Conservation (phyloP, 305 asterid species). For the Fraxinus sp. region DNA sequence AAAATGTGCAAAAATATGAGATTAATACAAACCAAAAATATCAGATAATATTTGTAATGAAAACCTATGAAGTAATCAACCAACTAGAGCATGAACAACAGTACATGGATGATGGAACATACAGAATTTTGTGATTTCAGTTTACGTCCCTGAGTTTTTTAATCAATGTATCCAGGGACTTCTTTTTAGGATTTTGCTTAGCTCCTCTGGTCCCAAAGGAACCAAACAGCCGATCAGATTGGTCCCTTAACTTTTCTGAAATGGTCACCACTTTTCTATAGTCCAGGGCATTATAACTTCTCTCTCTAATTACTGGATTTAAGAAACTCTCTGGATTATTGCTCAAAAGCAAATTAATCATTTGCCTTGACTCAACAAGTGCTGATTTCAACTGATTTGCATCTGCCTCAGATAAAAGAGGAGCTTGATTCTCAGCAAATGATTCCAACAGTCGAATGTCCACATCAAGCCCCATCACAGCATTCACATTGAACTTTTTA, state of each 20-base stretch:
- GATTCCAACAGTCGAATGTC: conserved; percentile 80
- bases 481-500: conserved; percentile 68
- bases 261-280: conserved; percentile 73
- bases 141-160: conserved; percentile 86
- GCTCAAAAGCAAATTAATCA: conserved; percentile 84
- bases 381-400: conserved; percentile 64
- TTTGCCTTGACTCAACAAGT: conserved; percentile 82
- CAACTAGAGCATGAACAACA: conserved; percentile 9
- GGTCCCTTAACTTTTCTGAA: conserved; percentile 92
- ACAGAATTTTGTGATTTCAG: conserved; percentile 40
- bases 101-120: conserved; percentile 27
- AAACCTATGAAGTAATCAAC: conserved; percentile 30
- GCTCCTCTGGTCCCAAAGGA: conserved; percentile 92
- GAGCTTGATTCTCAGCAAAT: conserved; percentile 86
- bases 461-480: conserved; percentile 76
- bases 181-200: conserved; percentile 86
- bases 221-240: conserved; percentile 74
- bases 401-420: conserved; percentile 64
- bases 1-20: conserved; percentile 14
- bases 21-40: conserved; percentile 16
- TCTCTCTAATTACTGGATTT: conserved; percentile 91
- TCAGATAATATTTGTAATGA: conserved; percentile 12
- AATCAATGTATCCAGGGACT: conserved; percentile 84
- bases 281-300: conserved; percentile 78
- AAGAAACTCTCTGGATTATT: conserved; percentile 90